Evolutionary conservation across 345 rosid genomes (phyloP).

Genomic region (Lepidium sativum): DNA sequence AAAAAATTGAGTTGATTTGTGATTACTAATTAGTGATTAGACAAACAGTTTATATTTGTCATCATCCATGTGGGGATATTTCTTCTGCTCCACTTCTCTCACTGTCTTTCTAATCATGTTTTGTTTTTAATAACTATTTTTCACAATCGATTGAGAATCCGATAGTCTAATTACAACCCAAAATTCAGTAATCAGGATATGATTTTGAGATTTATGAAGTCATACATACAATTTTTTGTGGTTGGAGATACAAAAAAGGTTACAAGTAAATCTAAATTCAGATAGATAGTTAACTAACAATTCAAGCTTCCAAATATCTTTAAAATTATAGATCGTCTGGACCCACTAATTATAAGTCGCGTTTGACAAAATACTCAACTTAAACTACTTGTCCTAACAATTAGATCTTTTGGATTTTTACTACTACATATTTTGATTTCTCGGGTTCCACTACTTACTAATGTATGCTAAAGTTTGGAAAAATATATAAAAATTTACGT

Average conservation of each 20-base stretch:
- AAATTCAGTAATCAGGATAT: too few species aligned
- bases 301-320: slow-evolving; percentile 6
- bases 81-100: slow-evolving; percentile 1
- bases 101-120: not conserved
- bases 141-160: too few species aligned
- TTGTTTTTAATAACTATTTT: not conserved
- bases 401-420: slow-evolving; percentile 4
- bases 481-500: too few species aligned
- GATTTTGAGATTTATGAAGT: too few species aligned
- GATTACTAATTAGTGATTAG: too few species aligned
- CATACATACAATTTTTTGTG: too few species aligned
- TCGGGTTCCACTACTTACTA: not conserved
- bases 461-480: slow-evolving; percentile 9
- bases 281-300: not conserved
- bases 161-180: too few species aligned
- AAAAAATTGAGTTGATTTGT: not conserved
- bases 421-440: not conserved
- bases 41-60: slow-evolving; percentile 10
- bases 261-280: not conserved
- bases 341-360: slow-evolving; percentile 20
- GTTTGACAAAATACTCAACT: slow-evolving; percentile 23
- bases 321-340: not conserved
- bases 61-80: slow-evolving; percentile 23
- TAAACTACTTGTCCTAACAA: slow-evolving; percentile 19
- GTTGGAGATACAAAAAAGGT: too few species aligned